Conservation (phyloP, 2,329 filamentous ascomycete genomes). For the Phaeosphaeria sp. region DNA sequence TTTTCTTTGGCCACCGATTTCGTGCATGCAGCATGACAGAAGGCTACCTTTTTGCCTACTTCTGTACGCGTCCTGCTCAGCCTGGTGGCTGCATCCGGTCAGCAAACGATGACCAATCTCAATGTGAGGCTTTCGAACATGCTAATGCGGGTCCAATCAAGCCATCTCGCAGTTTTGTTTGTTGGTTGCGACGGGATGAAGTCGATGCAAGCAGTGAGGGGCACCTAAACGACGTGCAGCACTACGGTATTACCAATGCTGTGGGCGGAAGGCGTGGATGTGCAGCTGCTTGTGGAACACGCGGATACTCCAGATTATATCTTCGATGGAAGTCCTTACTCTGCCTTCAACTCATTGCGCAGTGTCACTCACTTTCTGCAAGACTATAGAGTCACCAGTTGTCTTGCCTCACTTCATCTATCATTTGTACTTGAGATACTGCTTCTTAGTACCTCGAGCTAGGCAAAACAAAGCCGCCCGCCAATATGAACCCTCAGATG, state of each 20-base stretch:
- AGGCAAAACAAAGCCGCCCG: neutral
- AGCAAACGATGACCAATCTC: slow-evolving; percentile 21
- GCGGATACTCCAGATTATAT: slow-evolving; percentile 16
- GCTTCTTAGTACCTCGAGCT: neutral
- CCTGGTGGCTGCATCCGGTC: slow-evolving; percentile 31
- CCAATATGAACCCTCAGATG: slow-evolving; percentile 19
- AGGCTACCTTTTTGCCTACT: slow-evolving; percentile 21
- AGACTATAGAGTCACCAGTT: neutral
- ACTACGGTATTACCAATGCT: slow-evolving; percentile 15
- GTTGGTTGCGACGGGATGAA: slow-evolving; percentile 6
- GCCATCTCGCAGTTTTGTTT: slow-evolving; percentile 8
- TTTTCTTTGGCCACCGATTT: neutral
- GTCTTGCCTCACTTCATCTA: neutral
- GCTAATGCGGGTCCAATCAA: slow-evolving; percentile 17
- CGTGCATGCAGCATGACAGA: neutral
- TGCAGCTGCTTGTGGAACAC: slow-evolving; percentile 10
- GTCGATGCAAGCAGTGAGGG: slow-evolving; percentile 9
- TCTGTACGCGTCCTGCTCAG: slow-evolving; percentile 11
- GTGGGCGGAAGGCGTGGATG: slow-evolving; percentile 8
- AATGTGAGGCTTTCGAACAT: slow-evolving; percentile 20
- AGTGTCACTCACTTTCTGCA: slow-evolving; percentile 10
- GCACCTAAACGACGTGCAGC: slow-evolving; percentile 16
- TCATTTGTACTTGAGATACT: neutral
- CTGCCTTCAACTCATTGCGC: slow-evolving; percentile 15
- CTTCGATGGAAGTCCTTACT: slow-evolving; percentile 14